Evolutionary conservation across 257 asterid species (phyloP).

Genomic region (Nyctanthes arbortristis): DNA sequence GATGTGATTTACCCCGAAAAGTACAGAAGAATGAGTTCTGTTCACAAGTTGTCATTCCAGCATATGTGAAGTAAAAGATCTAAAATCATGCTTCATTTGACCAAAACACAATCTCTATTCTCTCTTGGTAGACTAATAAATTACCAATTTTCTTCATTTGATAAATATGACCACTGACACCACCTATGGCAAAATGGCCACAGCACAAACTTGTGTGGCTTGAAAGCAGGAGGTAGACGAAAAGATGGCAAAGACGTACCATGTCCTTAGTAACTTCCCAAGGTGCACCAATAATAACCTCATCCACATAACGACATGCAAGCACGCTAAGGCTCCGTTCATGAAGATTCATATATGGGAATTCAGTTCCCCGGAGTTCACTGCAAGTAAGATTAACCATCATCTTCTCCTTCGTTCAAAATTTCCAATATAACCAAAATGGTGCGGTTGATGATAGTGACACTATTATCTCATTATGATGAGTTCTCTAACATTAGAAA

Average conservation of each 20-base stretch:
- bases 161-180: neutral
- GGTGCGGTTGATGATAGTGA: slow-evolving; percentile 15
- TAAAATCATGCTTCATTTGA: neutral
- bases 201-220: slow-evolving; percentile 2
- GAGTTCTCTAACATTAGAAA: slow-evolving; percentile 4
- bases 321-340: slow-evolving; percentile 94
- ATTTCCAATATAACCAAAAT: slow-evolving; percentile 1
- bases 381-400: slow-evolving; percentile 40
- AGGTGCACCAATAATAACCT: slow-evolving; percentile 94
- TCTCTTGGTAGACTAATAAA: too few species aligned
- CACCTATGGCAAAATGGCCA: neutral
- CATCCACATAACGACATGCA: slow-evolving; percentile 93
- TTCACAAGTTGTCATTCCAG: neutral
- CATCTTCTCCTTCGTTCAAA: slow-evolving; percentile 4
- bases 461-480: slow-evolving; percentile 1
- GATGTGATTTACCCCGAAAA: neutral
- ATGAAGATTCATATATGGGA: slow-evolving; percentile 86
- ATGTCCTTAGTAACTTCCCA: slow-evolving; percentile 80
- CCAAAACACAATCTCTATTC: neutral
- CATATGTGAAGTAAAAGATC: neutral
- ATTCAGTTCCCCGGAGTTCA: slow-evolving; percentile 69
- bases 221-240: neutral
- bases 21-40: neutral
- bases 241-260: slow-evolving; percentile 45
- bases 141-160: too few species aligned